Base-by-base conservation (phyloP, 169 alveolate genomes). In the Plasmodium adleri region DNA sequence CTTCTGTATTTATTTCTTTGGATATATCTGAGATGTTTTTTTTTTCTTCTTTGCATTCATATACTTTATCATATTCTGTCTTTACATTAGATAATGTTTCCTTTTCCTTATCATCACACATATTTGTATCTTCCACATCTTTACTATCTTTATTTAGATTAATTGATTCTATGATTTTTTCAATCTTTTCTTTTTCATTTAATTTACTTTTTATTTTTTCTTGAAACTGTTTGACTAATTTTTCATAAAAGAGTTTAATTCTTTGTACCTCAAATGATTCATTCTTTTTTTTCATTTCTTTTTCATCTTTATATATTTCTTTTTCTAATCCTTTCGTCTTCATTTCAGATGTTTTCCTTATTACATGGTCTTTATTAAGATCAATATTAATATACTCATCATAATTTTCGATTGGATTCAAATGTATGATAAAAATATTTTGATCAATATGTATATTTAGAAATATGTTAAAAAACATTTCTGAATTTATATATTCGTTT, bases 241-340 rank as follows among this genome's bases (percentile, higher is more conserved):
- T 78, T 78, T 78, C 89, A 78, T 78, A 78, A 78, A 78, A 78
- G 49, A 10, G 28, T 59, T 78, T 78, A 64, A 78, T 68, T 66
- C 76, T 26, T 52, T 67, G 72, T 8, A 50, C 49, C 2, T 64
- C 78, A 22, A 45, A 22, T 66, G 47, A 22, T 22, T 52, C 45
- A n/a, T 13, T 64, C 10, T 17, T n/a, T 24, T 76, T 76, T 39
- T 24, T 54, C 24, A 60, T 50, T 50, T 17, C 26, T 45, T n/a
- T 26, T 54, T 54, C 56, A 54, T 28, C 15, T 22, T 52, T 20
- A 24, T 64, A 24, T 64, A 2, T 54, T 6, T 8, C 54, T 10
- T 54, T 26, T 5, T 39, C n/a, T 56, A 13, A 4, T 50, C 50
- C 20, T 39, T 22, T 52, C 12, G 26, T 15, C n/a, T 66, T 66